Conservation (phyloP, 768 basidiomycete species). For the Psilocybe cubensis region DNA sequence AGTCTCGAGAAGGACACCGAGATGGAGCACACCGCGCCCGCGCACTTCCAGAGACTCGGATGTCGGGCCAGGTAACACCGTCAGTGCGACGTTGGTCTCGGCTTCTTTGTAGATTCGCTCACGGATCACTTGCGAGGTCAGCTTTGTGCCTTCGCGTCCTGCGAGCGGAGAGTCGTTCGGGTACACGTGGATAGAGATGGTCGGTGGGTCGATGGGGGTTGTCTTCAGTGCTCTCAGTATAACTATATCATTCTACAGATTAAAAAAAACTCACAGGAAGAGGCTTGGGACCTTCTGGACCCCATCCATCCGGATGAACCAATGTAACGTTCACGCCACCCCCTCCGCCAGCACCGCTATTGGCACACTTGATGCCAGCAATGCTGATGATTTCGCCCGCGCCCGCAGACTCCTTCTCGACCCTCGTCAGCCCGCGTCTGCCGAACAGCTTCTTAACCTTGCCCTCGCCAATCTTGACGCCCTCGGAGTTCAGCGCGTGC, state of each 20-base stretch:
- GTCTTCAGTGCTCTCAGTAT: conserved; percentile 29
- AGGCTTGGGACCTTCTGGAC: conserved; percentile 39
- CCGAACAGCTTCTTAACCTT: conserved; percentile 51
- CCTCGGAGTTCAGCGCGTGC: conserved; percentile 41
- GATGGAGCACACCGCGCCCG: conserved; percentile 51
- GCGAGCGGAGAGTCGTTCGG: conserved; percentile 53
- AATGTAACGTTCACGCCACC: conserved; percentile 51
- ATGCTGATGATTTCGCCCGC: conserved; percentile 55
- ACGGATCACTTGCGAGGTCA: conserved; percentile 52
- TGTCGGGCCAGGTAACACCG: conserved; percentile 51
- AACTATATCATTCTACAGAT: not conserved
- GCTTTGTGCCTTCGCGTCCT: conserved; percentile 49
- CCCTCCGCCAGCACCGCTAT: conserved; percentile 21
- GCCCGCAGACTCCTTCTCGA: conserved; percentile 46
- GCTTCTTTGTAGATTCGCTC: conserved; percentile 53
- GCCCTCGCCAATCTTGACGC: conserved; percentile 52
- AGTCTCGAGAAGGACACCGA: conserved; percentile 54
- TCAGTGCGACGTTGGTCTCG: conserved; percentile 54
- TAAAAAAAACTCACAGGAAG: conserved; percentile 34
- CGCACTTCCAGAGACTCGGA: conserved; percentile 53
- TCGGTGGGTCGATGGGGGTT: conserved; percentile 55
- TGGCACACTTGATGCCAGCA: conserved; percentile 44
- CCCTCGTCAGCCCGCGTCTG: conserved; percentile 41
- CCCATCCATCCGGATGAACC: conserved; percentile 48
- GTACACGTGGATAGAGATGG: conserved; percentile 49